Base-by-base conservation (phyloP, 2,329 filamentous ascomycete genomes). In the Pezicula neosporulosa region DNA sequence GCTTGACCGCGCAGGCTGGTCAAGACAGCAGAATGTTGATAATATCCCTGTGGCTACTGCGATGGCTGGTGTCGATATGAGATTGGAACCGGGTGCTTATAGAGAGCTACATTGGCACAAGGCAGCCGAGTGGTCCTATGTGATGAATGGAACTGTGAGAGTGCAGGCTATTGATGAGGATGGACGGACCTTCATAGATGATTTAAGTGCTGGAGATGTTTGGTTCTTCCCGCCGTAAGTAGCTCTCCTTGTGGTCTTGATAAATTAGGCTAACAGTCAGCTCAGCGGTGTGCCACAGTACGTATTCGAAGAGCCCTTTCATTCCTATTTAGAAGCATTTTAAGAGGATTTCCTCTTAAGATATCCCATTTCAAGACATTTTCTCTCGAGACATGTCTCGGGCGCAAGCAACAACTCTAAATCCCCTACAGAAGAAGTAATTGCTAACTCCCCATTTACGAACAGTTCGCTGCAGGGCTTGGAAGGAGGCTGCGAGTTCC, bases 31-130 rank as follows among this genome's bases (percentile, higher is more conserved):
- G 1, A 89, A 85, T 4, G 70, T 83, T 15, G 77, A 82, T 30
- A 83, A 87, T 68, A 74, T 89, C 3, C 76, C 79, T 30, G 78
- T 78, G 7, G 86, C 82, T 59, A 76, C 81, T n/a, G 85, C 90
- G 64, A 77, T 91, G 42, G 87, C 87, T 2, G 83, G 84, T 38
- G 87, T 90, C 49, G 89, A 91, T 66, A 91, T 91, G 87, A 80
- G 87, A 10, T 80, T 91, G 3, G 86, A 85, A 37, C 71, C 81
- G 56, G 86, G 86, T 35, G 87, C 85, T 30, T 89, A 89, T 59
- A 84, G 87, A 27, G 87, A 91, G 66, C 75, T 91, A 8, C 87
- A 91, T 64, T 91, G 87, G 87, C 87, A 91, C 73, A 89, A 87
- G 60, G 85, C 89, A 66, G 86, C 85, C 36, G 87, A 91, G 63